phyloP scores from a whole-genome alignment of 139 green algal species.

The Chlorella sp. region DNA sequence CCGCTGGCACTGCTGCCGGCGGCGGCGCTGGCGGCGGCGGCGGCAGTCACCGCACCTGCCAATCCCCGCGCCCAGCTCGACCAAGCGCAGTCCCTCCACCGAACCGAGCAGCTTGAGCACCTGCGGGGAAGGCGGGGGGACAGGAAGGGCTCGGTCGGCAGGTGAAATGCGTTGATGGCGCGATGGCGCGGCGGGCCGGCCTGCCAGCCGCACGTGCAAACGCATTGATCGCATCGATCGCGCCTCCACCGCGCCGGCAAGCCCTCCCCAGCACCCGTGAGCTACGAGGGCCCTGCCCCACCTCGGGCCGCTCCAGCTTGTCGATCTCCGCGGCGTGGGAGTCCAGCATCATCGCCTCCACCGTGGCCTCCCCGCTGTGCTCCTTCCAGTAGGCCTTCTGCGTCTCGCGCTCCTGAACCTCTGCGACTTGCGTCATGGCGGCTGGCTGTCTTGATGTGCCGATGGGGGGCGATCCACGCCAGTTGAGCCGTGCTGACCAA shows the following conservation, averaged over 20 bases:
- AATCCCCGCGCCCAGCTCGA: slow-evolving; percentile 92
- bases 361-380: slow-evolving; percentile 68
- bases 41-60: slow-evolving; percentile 49
- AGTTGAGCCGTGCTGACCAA: too few relatives aligned
- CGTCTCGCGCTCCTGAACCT: slow-evolving; percentile 52
- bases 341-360: slow-evolving; percentile 95
- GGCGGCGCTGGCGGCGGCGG: neutral
- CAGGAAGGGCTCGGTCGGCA: too few relatives aligned
- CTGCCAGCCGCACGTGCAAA: too few relatives aligned
- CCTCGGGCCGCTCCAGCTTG: slow-evolving; percentile 82
- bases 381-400: slow-evolving; percentile 83
- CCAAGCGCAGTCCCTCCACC: slow-evolving; percentile 65
- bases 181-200: too few relatives aligned
- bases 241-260: neutral
- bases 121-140: slow-evolving; percentile 44
- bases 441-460: neutral
- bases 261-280: too few relatives aligned
- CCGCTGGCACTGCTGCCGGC: neutral
- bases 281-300: slow-evolving; percentile 46
- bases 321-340: slow-evolving; percentile 77
- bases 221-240: neutral
- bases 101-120: slow-evolving; percentile 77
- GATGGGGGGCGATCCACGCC: neutral
- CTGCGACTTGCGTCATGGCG: neutral
- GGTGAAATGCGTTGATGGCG: too few relatives aligned